Conservation (phyloP, 2,329 filamentous ascomycete species). For the Ophiostoma montium region DNA sequence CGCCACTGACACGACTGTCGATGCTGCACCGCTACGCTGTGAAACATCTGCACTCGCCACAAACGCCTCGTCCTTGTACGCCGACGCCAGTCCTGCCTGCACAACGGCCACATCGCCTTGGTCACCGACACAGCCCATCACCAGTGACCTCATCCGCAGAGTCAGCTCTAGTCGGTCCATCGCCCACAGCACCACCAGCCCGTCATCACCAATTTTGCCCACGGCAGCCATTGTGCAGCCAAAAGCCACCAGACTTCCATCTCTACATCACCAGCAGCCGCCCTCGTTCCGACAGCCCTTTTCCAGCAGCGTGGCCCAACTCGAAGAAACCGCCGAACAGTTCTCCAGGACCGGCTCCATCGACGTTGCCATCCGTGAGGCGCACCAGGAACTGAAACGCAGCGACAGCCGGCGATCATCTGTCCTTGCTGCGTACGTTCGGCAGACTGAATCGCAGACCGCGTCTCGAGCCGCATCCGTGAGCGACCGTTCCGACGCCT, state of each 20-base stretch:
- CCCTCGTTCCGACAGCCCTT: constrained; percentile 31
- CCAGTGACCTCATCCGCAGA: neutral
- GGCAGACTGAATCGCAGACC: constrained; percentile 13
- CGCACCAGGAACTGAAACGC: constrained; percentile 57
- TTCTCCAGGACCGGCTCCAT: constrained; percentile 63
- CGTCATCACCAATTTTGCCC: neutral
- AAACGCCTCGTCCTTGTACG: neutral
- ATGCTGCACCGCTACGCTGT: neutral
- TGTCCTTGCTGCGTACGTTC: constrained; percentile 35
- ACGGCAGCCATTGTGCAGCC: constrained; percentile 7
- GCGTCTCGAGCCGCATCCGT: constrained; percentile 4
- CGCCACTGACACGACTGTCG: neutral
- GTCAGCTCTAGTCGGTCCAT: neutral
- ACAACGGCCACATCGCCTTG: neutral
- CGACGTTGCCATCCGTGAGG: constrained; percentile 60
- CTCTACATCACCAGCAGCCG: constrained; percentile 3
- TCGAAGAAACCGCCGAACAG: constrained; percentile 63
- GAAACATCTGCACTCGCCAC: neutral
- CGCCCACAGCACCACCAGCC: neutral
- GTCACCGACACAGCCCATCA: neutral
- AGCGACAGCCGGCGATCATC: constrained; percentile 54
- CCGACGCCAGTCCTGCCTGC: too few relatives aligned
- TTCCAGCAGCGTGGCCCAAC: constrained; percentile 47
- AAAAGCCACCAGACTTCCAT: constrained; percentile 3
- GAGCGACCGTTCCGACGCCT: neutral